Base-by-base conservation (phyloP, 805 yeast genomes). In the Candida multigemmis region DNA sequence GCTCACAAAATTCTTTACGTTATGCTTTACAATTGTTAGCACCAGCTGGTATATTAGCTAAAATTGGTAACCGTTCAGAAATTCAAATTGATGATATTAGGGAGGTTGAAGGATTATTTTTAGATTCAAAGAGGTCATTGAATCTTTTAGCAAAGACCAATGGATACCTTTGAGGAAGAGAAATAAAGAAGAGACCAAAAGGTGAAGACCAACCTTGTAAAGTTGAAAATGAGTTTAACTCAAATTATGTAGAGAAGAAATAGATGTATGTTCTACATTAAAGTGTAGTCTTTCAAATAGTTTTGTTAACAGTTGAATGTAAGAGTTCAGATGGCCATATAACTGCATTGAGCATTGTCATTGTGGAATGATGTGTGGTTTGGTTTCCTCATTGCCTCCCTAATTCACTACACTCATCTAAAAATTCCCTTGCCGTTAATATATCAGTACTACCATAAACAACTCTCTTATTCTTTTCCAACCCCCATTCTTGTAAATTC, bases 21-120 rank as follows among this genome's bases (percentile, higher is more conserved):
- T 91, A 91, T 52, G 85, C 94, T 7, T 64, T 91, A 38, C 97
- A 91, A 53, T 68, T 91, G 40, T 66, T 91, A 48, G 74, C 96
- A 1, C 98, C 97, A 17, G 76, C 95, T 16, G 87, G 86, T 28
- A 74, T 91, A 25, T 68, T 91, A 36, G 75, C 94, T 22, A 71
- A 73, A 41, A 72, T 84, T 18, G 63, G 71, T 32, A 82, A 84
- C 35, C 77, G 94, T 34, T 56, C 65, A 19, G 86, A 79, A 46
- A 73, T 84, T 30, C 60, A 59, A 16, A 65, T 73, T 10, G 65
- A 65, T 14, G 96, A 91, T 50, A 65, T 89, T 22, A 89, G 81
- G 41, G 94, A 86, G 55, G 81, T 93, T 37, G 79, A 82, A 52
- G 49, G 65, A 19, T 65, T 89, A 46, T 89, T 89, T 56, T 62